A percentile compares a stretch with the other conserved stretches of the same genome.
Conservation (phyloP, 768 basidiomycete genomes). For the Lactarius quietus region DNA sequence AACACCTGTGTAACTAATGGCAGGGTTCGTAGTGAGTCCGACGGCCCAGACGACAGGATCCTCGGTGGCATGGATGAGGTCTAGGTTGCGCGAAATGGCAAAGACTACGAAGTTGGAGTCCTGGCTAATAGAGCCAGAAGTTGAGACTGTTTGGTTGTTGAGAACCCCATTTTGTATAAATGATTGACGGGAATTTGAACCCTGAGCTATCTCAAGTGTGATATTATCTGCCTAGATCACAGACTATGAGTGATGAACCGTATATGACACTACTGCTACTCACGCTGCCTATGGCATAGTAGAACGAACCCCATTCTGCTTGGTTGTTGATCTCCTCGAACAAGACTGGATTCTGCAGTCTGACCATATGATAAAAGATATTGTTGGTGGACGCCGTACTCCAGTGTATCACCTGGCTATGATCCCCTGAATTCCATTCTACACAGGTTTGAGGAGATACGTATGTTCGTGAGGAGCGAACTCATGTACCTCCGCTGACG, state of each 20-base stretch:
- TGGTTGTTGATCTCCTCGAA: conserved; percentile 20
- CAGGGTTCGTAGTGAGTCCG: conserved; percentile 31
- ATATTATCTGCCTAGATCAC: conserved; percentile 16
- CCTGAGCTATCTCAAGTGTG: conserved; percentile 24
- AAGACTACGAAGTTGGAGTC: conserved; percentile 27
- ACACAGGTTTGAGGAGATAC: not conserved
- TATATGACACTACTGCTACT: not conserved
- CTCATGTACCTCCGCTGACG: conserved; percentile 33
- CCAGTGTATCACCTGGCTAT: conserved; percentile 14
- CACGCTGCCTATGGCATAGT: conserved; percentile 24
- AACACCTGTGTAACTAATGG: conserved; percentile 32
- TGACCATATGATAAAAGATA: conserved; percentile 21
- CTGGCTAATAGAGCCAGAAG: conserved; percentile 24
- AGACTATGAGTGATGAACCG: not conserved
- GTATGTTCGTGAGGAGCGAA: not conserved
- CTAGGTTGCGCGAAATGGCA: conserved; percentile 31
- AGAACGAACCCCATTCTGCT: conserved; percentile 25
- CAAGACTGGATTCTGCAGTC: conserved; percentile 5
- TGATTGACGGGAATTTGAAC: conserved; percentile 17
- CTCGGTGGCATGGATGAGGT: conserved; percentile 24
- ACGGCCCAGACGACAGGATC: conserved; percentile 30
- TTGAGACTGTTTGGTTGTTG: conserved; percentile 10
- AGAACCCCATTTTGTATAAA: conserved; percentile 26
- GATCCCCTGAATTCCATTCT: conserved; percentile 30
- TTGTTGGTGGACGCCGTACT: not conserved